These are phyloP conservation scores for Coffea canephora DNA, from an alignment of 257 asterid genomes.

Conservation along the genomic window DNA sequence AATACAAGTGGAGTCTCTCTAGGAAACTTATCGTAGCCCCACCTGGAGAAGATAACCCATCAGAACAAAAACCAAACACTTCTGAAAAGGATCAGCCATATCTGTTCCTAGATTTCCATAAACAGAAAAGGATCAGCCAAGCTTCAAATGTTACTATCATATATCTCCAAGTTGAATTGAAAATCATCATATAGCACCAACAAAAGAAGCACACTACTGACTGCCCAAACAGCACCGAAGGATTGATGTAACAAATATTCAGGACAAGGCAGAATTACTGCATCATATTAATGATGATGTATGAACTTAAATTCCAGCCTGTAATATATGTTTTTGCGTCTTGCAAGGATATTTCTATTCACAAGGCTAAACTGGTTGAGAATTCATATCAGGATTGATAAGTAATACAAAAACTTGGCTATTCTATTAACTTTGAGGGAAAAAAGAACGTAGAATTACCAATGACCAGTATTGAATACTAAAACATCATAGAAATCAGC, in stretches of 20 bases:
- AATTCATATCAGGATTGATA: background rate
- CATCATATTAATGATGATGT: background rate
- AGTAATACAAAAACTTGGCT: background rate
- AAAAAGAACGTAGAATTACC: constrained; percentile 47
- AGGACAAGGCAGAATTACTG: background rate
- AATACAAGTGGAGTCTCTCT: constrained; percentile 81
- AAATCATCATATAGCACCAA: constrained; percentile 1
- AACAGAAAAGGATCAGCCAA: background rate
- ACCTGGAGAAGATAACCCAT: constrained; percentile 47
- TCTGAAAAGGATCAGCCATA: background rate
- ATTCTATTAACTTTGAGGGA: background rate
- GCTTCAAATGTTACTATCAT: background rate
- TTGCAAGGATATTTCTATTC: background rate
- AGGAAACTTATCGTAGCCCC: constrained; percentile 90
- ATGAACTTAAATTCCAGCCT: background rate
- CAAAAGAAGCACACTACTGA: background rate
- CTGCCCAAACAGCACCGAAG: background rate
- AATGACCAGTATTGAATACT: constrained; percentile 93
- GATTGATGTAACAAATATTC: background rate
- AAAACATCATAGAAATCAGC: constrained; percentile 73
- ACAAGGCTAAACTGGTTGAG: background rate
- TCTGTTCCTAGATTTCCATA: background rate
- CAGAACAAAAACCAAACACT: constrained; percentile 3
- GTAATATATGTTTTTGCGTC: background rate
- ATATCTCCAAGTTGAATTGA: background rate